These are phyloP conservation scores for Manihot esculenta DNA, from an alignment of 441 rosid genomes.

Conservation along the genomic window DNA sequence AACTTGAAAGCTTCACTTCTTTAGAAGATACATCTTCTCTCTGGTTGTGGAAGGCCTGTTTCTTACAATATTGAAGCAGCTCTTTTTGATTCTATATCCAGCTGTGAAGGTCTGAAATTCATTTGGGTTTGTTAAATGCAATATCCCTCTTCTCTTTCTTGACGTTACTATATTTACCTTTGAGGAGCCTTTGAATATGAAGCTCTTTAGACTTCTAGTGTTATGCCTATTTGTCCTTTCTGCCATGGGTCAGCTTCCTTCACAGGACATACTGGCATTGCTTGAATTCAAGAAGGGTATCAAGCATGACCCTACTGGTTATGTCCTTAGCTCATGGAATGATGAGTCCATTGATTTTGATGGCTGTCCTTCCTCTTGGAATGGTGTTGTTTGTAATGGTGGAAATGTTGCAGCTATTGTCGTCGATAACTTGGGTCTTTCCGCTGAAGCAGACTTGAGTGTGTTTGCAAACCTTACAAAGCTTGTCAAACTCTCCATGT, in stretches of 20 bases:
- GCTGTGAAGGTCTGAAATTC: conserved; percentile 24
- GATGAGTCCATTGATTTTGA: conserved; percentile 92
- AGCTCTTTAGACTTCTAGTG: conserved; percentile 47
- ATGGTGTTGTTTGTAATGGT: conserved; percentile 89
- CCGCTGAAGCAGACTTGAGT: conserved; percentile 78
- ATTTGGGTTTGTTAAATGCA: conserved; percentile 21
- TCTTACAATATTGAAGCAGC: conserved; percentile 15
- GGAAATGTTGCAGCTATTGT: conserved; percentile 90
- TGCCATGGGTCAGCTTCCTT: conserved; percentile 88
- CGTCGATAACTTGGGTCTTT: conserved; percentile 70
- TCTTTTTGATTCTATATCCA: conserved; percentile 16
- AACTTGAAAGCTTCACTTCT: conserved; percentile 2
- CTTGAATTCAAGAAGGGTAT: conserved; percentile 94
- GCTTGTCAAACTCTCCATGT: conserved; percentile 89
- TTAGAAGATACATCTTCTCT: conserved; percentile 14
- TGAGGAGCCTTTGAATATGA: conserved; percentile 38
- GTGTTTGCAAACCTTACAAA: conserved; percentile 75
- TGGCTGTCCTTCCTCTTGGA: conserved; percentile 98
- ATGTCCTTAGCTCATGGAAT: conserved; percentile 88
- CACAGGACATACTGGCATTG: conserved; percentile 91
- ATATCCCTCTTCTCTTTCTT: conserved; percentile 11
- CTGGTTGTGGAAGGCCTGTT: conserved; percentile 18
- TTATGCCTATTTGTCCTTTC: conserved; percentile 47
- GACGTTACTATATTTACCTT: conserved; percentile 20
- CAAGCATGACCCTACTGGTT: conserved; percentile 92